Evolutionary conservation across 306 rosid genomes (phyloP), one percentile per base, ranked within the genome.

Genomic region (Hylodesmum podocarpum): DNA sequence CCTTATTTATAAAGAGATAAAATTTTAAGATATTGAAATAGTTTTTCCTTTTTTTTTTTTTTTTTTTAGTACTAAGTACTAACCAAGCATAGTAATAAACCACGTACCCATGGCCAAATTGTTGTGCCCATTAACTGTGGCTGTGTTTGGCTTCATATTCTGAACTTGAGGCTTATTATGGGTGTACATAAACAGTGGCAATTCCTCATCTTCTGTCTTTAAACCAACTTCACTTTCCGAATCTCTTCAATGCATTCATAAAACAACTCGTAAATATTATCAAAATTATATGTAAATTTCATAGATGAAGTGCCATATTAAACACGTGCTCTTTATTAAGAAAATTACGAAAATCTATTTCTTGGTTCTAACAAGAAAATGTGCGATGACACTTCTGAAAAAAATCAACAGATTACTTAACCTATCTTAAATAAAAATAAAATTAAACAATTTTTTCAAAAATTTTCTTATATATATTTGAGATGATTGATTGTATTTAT

Each of bases 131-230:
- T 77, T 73, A 28, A 66, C 40, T 2, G 78, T 59, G 51, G 82
- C 43, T 27, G 47, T 61, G 15, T 28, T 55, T 55, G 70, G 70
- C 71, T 55, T 70, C n/a, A 69, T 55, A 36, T 47, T 76, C 21
- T 71, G 77, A 21, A 68, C 27, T 6, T 78, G 77, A 41, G 81
- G 81, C 78, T 81, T 64, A 13, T 81, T 64, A 13, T 36, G 62
- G 37, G 88, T 80, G 85, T 83, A 81, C 67, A 86, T 58, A 28
- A 83, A 85, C 80, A 79, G 87, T 37, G 97, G 91, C 89, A 80
- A 70, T 66, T 78, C 87, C 53, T 82, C 87, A 43, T 73, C 83
- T 57, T 40, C 72, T 29, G 28, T 27, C 67, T 79, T 88, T 3
- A 21, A 55, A 18, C 79, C 36, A 46, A 37, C 16, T 40, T 31